Evolutionary conservation across 2,329 filamentous ascomycete genomes (phyloP).

Genomic region (Fulvia fulva): DNA sequence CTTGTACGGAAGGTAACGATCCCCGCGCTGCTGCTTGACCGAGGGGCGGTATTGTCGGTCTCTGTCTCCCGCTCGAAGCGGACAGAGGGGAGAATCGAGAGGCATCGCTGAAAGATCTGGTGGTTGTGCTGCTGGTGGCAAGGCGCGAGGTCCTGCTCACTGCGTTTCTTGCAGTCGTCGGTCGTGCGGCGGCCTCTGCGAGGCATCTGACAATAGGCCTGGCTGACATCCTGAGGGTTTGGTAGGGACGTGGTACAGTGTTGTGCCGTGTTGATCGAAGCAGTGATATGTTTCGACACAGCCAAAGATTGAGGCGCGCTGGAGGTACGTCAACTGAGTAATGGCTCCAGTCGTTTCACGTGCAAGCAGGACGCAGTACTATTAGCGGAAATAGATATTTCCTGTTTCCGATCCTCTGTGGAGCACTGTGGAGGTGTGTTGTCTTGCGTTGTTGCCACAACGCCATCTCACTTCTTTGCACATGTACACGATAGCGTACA

Average conservation of each 20-base stretch:
- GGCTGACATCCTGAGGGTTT: conserved; percentile 7
- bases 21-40: conserved; percentile 30
- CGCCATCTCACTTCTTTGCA: no score
- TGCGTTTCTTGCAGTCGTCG: not conserved
- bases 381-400: no score
- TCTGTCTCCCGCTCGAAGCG: conserved; percentile 19
- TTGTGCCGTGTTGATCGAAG: not conserved
- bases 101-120: conserved; percentile 19
- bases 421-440: no score
- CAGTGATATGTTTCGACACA: not conserved
- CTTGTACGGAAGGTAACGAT: conserved; percentile 21
- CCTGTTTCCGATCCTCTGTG: no score
- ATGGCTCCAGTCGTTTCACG: no score
- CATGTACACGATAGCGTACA: no score
- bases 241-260: not conserved
- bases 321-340: not conserved
- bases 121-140: conserved; percentile 1
- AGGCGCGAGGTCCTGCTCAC: conserved; percentile 1
- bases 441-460: no score
- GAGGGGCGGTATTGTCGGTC: conserved; percentile 24
- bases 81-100: conserved; percentile 22
- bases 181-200: conserved; percentile 4
- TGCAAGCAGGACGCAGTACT: no score
- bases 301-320: not conserved
- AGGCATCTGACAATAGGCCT: conserved; percentile 10